Base-by-base conservation (phyloP, 2,329 filamentous ascomycete genomes). In the Aspergillus fumigatus region DNA sequence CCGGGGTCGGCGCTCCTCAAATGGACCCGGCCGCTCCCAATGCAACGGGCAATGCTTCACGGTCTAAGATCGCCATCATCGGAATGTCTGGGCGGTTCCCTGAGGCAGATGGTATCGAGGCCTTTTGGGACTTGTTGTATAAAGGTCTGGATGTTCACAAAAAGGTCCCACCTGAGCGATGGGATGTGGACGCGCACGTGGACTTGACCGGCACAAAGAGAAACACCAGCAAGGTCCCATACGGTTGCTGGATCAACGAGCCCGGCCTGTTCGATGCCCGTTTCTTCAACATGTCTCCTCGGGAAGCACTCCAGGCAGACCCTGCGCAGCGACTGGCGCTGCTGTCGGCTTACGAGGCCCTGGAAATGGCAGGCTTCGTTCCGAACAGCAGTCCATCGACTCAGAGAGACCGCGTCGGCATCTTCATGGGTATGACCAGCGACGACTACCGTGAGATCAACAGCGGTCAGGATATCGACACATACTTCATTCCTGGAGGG, bases 241-340 rank as follows among this genome's bases (percentile, higher is more conserved):
- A 84, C 64, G 88, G 88, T 5, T 89, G 86, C 74, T 90, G 84
- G 71, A 81, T 89, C 58, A 83, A 89, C 60, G 81, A 89, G 58
- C 88, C 87, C 0, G 86, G 86, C 50, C 75, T 86, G 50, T 90
- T 90, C 66, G 88, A 91, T 65, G 83, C 86, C 14, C 80, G 83
- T 0, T 90, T 91, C 74, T 90, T 90, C 80, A 88, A 88, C 71
- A 90, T 91, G 84, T 89, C 87, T 35, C 87, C 87, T 3, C 82
- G 86, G 61, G 88, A 90, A 71, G 88, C 88, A 21, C 81, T 82
- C 51, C 86, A 89, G 69, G 89, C 87, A 1, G 88, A 91, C 69
- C 88, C 69, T 0, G 55, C 58, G 53, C 68, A 72, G 32, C 56
- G 71, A 3, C 50, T 71, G 1, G 85, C 86, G 1, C 73, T 92